Evolutionary conservation across 2,329 filamentous ascomycete genomes (phyloP).

Genomic region (Trichoderma lentiforme): DNA sequence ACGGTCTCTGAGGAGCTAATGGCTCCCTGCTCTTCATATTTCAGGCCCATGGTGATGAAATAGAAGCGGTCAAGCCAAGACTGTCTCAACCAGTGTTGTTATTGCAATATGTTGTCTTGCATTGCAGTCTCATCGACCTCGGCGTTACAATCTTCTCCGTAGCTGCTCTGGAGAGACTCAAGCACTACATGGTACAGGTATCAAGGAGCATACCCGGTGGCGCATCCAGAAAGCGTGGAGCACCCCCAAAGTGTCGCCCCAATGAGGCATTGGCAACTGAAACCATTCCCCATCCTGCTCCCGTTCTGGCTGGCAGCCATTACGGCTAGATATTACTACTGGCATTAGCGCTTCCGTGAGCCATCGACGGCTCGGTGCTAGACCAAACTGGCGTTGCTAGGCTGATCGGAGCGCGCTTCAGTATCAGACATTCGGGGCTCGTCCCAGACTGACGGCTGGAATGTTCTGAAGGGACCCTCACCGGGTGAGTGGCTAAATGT

Average conservation of each 20-base stretch:
- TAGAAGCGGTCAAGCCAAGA: slow-evolving; percentile 7
- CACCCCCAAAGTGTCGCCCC: neutral
- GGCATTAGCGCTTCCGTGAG: slow-evolving; percentile 13
- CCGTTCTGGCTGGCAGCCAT: neutral
- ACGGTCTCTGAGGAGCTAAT: neutral
- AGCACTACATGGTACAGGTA: neutral
- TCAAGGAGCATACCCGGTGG: neutral
- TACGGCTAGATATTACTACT: slow-evolving; percentile 1
- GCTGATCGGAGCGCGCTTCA: neutral
- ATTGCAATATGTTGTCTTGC: neutral
- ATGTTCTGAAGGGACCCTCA: neutral
- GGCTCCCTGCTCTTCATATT: neutral
- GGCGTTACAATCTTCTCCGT: neutral
- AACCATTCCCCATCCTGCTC: slow-evolving; percentile 7
- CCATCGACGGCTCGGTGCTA: neutral
- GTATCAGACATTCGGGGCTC: neutral
- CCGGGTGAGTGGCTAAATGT: neutral
- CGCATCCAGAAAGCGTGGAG: neutral
- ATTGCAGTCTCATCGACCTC: neutral
- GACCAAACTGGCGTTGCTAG: slow-evolving; percentile 6
- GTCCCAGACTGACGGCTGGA: neutral
- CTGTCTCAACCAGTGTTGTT: neutral
- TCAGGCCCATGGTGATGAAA: neutral
- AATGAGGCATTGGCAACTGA: slow-evolving; percentile 10
- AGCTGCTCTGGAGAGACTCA: neutral